These are phyloP conservation scores for Cardiosporidium cionae DNA, from an alignment of 169 alveolate genomes.

Conservation along the genomic window DNA sequence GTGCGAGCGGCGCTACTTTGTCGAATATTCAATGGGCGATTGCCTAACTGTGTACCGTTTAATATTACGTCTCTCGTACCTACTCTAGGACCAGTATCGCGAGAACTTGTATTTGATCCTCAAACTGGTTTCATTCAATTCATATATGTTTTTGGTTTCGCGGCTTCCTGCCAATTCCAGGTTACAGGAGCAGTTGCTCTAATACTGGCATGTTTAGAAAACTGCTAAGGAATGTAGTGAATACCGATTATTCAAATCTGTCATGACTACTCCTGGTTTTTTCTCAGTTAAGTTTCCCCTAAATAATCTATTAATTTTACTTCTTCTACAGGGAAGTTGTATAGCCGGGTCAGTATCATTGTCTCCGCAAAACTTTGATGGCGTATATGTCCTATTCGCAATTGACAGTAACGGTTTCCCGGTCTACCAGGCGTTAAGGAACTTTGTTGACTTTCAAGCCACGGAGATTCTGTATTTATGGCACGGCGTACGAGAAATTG, in stretches of 20 bases:
- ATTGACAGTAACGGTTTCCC: slow-evolving; percentile 16
- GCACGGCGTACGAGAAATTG: slow-evolving; percentile 8
- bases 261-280: too few relatives aligned
- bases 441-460: background rate
- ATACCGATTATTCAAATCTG: too few relatives aligned
- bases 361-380: slow-evolving; percentile 7
- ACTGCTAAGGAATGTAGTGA: too few relatives aligned
- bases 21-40: slow-evolving; percentile 18
- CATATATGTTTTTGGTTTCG: slow-evolving; percentile 1
- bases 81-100: background rate
- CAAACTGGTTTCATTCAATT: slow-evolving; percentile 16
- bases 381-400: slow-evolving; percentile 2
- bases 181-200: background rate
- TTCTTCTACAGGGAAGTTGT: background rate
- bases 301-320: background rate
- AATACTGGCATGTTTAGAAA: background rate
- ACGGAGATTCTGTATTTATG: background rate
- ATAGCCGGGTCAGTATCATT: background rate
- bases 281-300: background rate
- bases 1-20: slow-evolving; percentile 13
- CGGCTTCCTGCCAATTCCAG: background rate
- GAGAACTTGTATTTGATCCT: slow-evolving; percentile 17
- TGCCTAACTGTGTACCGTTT: slow-evolving; percentile 5
- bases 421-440: slow-evolving; percentile 4
- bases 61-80: background rate